Percentiles rank a stretch among this genome's conserved stretches.
Conservation (phyloP, 2,329 filamentous ascomycete genomes). For the Botryotinia convoluta region DNA sequence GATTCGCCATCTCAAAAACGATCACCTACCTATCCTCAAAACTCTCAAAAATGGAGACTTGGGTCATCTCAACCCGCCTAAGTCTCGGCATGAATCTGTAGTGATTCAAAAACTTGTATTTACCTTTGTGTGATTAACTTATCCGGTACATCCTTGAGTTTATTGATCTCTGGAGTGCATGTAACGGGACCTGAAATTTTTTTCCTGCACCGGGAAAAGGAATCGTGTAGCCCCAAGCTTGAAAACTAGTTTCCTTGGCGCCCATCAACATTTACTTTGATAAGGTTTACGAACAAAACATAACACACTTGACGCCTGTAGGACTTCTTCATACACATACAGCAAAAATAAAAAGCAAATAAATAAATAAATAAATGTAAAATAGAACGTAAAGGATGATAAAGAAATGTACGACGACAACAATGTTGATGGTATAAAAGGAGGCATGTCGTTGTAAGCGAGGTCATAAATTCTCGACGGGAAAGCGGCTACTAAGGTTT, state of each 20-base stretch:
- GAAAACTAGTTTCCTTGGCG: neutral
- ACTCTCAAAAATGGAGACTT: neutral
- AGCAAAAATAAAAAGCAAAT: neutral
- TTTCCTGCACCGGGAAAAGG: neutral
- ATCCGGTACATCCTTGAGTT: neutral
- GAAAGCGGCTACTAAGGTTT: neutral
- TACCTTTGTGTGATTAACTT: neutral
- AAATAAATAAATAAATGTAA: neutral
- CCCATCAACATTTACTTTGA: neutral
- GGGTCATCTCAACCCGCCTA: neutral
- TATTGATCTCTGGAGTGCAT: neutral
- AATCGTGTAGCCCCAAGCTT: neutral
- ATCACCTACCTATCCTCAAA: neutral
- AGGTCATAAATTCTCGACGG: neutral
- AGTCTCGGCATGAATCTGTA: neutral
- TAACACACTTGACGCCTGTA: neutral
- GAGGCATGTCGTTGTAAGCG: neutral
- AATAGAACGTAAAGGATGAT: neutral
- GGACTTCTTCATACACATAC: neutral
- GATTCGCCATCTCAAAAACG: neutral
- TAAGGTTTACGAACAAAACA: neutral
- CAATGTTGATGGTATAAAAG: neutral
- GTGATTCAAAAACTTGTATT: neutral
- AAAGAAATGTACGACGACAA: neutral
- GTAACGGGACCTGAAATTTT: neutral